These are phyloP conservation scores for Umbelopsis sp. DNA, from an alignment of 192 early-diverging fungal genomes.

Conservation along the genomic window DNA sequence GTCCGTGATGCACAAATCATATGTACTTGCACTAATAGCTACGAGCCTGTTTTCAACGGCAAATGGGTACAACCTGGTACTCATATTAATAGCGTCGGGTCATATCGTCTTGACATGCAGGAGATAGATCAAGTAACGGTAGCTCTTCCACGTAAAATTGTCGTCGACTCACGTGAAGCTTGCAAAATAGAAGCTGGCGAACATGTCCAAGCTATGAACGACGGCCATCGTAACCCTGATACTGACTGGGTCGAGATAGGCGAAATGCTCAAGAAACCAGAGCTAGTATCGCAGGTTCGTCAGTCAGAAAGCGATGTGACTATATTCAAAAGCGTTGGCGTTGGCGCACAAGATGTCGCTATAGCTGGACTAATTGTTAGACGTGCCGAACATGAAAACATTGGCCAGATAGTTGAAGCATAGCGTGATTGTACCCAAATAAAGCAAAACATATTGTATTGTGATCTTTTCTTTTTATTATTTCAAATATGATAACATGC, in stretches of 20 bases:
- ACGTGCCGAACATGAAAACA: conserved; percentile 37
- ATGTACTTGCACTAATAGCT: conserved; percentile 56
- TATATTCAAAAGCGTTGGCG: conserved; percentile 60
- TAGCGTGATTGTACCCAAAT: conserved; percentile 24
- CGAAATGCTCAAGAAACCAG: conserved; percentile 14
- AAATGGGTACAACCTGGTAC: conserved; percentile 43
- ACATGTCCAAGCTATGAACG: conserved; percentile 43
- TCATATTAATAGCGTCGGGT: conserved; percentile 57
- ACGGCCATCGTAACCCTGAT: conserved; percentile 20
- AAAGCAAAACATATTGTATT: neutral
- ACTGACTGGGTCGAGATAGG: conserved; percentile 40
- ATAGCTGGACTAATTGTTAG: conserved; percentile 47
- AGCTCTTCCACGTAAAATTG: conserved; percentile 32
- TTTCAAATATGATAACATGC: neutral
- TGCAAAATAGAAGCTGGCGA: conserved; percentile 56
- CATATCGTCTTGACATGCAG: conserved; percentile 52
- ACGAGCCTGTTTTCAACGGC: conserved; percentile 44
- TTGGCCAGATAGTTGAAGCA: conserved; percentile 43
- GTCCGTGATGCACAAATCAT: conserved; percentile 50
- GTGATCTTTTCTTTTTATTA: neutral
- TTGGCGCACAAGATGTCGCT: conserved; percentile 57
- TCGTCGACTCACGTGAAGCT: conserved; percentile 44
- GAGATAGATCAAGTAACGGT: conserved; percentile 51
- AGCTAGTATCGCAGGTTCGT: conserved; percentile 3
- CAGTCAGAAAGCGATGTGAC: conserved; percentile 35